phyloP scores from a whole-genome alignment of 2,329 filamentous ascomycete species.

The Penicillium hordei region DNA sequence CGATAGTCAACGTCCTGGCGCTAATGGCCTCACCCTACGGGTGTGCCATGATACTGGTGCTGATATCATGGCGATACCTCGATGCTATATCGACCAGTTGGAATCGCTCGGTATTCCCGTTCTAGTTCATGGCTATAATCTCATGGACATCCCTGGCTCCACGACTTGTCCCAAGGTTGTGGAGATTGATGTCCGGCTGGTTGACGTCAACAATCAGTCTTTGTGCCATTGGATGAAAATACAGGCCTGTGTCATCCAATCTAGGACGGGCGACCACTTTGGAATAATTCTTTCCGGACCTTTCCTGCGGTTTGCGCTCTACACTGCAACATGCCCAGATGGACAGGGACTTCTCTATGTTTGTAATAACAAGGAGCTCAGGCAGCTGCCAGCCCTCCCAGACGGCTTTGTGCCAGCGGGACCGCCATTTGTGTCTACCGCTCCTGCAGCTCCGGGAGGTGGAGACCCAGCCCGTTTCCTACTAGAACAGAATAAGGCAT shows the following conservation, averaged over 20 bases:
- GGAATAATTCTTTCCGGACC: not conserved
- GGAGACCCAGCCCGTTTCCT: not conserved
- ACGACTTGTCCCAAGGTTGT: not conserved
- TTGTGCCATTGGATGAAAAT: not conserved
- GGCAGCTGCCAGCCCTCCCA: not conserved
- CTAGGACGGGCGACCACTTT: too few relatives aligned
- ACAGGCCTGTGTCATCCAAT: not conserved
- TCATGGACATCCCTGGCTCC: not conserved
- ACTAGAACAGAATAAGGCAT: not conserved
- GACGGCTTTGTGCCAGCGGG: not conserved
- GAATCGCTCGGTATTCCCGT: not conserved
- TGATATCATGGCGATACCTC: not conserved
- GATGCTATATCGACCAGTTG: not conserved
- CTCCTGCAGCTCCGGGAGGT: not conserved
- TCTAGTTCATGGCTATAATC: not conserved
- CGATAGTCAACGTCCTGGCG: not conserved
- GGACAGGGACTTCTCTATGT: not conserved
- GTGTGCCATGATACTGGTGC: conserved; percentile 9
- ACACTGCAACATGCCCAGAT: not conserved
- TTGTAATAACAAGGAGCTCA: not conserved
- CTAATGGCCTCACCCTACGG: not conserved
- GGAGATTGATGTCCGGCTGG: not conserved
- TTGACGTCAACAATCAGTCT: too few relatives aligned
- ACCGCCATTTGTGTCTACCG: not conserved
- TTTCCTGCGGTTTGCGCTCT: not conserved